Evolutionary conservation across 1,139 yeast genomes (phyloP), one percentile per base, ranked within the genome.

Genomic region (Kodamaea suecica): DNA sequence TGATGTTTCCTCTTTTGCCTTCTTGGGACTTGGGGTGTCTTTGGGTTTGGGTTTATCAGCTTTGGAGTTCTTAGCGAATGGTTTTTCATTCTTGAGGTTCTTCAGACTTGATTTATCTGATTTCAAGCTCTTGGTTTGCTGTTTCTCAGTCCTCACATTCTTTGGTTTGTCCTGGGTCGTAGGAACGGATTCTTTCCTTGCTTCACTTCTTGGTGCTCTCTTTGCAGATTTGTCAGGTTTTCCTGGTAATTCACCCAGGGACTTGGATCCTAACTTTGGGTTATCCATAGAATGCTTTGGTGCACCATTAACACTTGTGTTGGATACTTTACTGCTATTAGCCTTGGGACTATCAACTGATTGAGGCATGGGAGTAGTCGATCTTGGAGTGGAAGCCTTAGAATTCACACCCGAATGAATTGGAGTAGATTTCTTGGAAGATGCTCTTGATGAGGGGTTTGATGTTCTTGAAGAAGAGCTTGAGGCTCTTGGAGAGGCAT

Each of bases 291-390:
- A n/a, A n/a, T n/a, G n/a, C n/a, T n/a, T n/a, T n/a, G n/a, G n/a
- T n/a, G n/a, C n/a, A n/a, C n/a, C n/a, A n/a, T n/a, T n/a, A n/a
- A n/a, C n/a, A n/a, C n/a, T n/a, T n/a, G n/a, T n/a, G n/a, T n/a
- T n/a, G n/a, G n/a, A n/a, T n/a, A n/a, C n/a, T n/a, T n/a, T n/a
- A n/a, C n/a, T n/a, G n/a, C n/a, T n/a, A n/a, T n/a, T n/a, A n/a
- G n/a, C n/a, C n/a, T n/a, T n/a, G n/a, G n/a, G n/a, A n/a, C n/a
- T n/a, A n/a, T n/a, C n/a, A n/a, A n/a, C n/a, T n/a, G n/a, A n/a
- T n/a, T n/a, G n/a, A 13, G 13, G 21, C n/a, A 30, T 8, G 10
- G 40, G 40, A 30, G 40, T 34, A 4, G 32, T 14, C 4, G 40
- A 34, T 28, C 40, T 33, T 3, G 39, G 39, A 5, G 34, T 36